Conservation (phyloP, 1,284 basidiomycete species). For the Golubevia pallescens region DNA sequence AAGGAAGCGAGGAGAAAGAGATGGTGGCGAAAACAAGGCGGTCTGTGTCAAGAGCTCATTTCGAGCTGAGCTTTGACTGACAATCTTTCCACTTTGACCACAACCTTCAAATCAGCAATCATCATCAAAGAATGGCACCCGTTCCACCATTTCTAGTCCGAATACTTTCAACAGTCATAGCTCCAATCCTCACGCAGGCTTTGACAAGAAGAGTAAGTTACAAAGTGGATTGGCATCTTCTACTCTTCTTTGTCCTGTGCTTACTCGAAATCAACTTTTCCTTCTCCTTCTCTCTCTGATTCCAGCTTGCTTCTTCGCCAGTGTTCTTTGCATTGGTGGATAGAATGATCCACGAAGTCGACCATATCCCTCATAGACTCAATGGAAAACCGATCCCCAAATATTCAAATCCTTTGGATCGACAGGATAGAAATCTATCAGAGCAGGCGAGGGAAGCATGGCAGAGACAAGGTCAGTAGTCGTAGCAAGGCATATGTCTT, state of each 20-base stretch:
- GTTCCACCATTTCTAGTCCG: conserved; percentile 39
- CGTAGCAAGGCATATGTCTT: too few species aligned
- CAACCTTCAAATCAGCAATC: too few species aligned
- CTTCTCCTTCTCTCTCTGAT: background rate
- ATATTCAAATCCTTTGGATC: conserved; percentile 33
- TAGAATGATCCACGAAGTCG: conserved; percentile 45
- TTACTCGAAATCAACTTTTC: background rate
- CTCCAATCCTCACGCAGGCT: conserved; percentile 32
- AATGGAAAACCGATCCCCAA: conserved; percentile 35
- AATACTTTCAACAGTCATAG: conserved; percentile 14
- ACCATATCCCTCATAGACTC: conserved; percentile 38
- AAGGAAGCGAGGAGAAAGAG: too few species aligned
- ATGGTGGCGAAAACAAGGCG: too few species aligned
- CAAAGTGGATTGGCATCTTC: too few species aligned
- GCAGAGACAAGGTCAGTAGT: too few species aligned
- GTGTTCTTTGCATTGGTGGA: conserved; percentile 42
- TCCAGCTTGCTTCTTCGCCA: conserved; percentile 27
- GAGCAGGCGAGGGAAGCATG: too few species aligned
- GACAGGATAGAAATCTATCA: conserved; percentile 18
- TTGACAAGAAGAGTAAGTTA: conserved; percentile 30
- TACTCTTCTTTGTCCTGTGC: background rate
- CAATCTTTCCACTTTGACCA: too few species aligned
- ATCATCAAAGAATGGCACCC: conserved; percentile 25
- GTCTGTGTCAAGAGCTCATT: too few species aligned
- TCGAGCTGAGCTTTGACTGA: too few species aligned